Evolutionary conservation across 805 yeast genomes (phyloP), one percentile per base, ranked within the genome.

Genomic region (Lipomyces sp.): DNA sequence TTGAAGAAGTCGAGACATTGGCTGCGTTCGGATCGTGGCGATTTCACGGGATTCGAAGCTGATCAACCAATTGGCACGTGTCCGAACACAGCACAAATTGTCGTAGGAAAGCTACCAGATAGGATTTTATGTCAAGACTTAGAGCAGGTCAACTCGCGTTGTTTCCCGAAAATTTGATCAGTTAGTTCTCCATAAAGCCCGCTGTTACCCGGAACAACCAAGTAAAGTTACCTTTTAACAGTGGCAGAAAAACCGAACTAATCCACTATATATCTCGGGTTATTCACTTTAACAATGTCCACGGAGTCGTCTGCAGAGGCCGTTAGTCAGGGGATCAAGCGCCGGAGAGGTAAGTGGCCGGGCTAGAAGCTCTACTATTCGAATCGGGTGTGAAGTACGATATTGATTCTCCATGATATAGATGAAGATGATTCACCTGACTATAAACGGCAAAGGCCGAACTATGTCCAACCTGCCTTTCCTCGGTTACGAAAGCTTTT

Each of bases 401-500:
- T 55, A 33, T 18, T 30, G 24, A 50, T 32, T 57, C 29, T 10
- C 6, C 29, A 55, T 30, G 11, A 18, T 29, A 24, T 15, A 55
- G 53, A 58, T 39, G 65, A 63, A 18, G 68, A 51, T 30, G 18
- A 61, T 33, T 39, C 35, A 29, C 56, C 33, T 39, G 65, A 65
- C 13, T 50, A 53, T 37, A 62, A 59, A 34, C 66, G 69, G 15
- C 57, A 29, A 11, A 34, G 70, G 8, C 48, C 54, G 15, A 30
- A 45, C 8, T 8, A 45, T 18, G 48, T 42, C 35, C 51, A 65
- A 34, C 24, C 64, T 4, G 29, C 50, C 3, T 65, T 62, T 37
- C 60, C 50, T 15, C 68, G 71, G 7, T 8, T 67, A 24, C 53
- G 69, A 13, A 67, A 62, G 39, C 58, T 64, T 11, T 60, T 67